Evolutionary conservation across 805 yeast genomes (phyloP).

Genomic region (Hemisphaericaspora nanyangensis): DNA sequence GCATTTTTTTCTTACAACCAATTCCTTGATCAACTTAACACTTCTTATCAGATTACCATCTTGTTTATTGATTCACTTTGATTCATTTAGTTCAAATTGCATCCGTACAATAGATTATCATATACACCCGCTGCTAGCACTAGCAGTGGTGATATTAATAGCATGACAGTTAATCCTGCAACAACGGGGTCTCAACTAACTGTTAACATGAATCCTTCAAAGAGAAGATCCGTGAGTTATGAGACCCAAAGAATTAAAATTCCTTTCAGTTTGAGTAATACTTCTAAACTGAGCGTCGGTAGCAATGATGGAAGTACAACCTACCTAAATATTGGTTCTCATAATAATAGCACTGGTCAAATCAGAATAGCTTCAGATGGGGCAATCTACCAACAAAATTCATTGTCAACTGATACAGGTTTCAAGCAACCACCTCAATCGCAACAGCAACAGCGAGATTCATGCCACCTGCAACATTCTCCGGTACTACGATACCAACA

Average conservation of each 20-base stretch:
- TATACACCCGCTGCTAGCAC: too few species aligned
- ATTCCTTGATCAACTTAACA: too few species aligned
- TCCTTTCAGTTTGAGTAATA: conserved; percentile 6
- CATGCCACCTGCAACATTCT: too few species aligned
- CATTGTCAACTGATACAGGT: background rate
- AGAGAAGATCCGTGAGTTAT: conserved; percentile 12
- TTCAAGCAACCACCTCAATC: background rate
- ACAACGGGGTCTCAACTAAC: too few species aligned
- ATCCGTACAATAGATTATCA: too few species aligned
- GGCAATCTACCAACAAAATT: conserved; percentile 11
- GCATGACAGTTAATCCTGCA: background rate
- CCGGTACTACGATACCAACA: too few species aligned
- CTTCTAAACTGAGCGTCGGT: conserved; percentile 3
- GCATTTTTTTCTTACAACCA: too few species aligned
- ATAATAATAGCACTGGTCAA: too few species aligned
- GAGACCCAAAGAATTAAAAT: conserved; percentile 10
- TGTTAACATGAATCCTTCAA: conserved; percentile 1
- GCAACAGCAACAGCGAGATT: background rate
- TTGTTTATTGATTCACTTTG: too few species aligned
- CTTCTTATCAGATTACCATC: too few species aligned
- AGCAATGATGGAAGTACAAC: background rate
- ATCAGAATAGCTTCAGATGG: conserved; percentile 19
- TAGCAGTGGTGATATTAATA: background rate
- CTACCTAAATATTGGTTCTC: background rate
- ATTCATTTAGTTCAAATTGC: too few species aligned